These are phyloP conservation scores for Hysterangium stoloniferum DNA, from an alignment of 768 basidiomycete genomes.

Conservation along the genomic window DNA sequence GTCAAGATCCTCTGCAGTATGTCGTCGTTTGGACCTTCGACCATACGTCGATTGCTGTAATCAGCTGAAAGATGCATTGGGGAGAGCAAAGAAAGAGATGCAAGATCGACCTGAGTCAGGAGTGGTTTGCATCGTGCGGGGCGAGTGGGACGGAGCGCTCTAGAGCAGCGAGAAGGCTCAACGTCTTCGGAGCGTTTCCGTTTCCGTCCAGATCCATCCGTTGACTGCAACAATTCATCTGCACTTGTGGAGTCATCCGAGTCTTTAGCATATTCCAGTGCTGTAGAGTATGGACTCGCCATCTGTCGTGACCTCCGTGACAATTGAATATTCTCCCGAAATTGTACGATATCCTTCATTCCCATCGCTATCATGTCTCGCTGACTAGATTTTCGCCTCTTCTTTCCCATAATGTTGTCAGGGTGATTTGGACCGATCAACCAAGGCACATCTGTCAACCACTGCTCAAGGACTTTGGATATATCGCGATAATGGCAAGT, in stretches of 20 bases:
- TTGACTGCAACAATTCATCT: background rate
- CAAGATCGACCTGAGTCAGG: conserved; percentile 1
- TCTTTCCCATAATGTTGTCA: conserved; percentile 16
- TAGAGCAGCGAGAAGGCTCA: background rate
- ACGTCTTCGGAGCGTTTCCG: background rate
- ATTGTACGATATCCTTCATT: conserved; percentile 60
- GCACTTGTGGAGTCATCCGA: conserved; percentile 4
- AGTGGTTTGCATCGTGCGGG: background rate
- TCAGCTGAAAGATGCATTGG: background rate
- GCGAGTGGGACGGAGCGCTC: background rate
- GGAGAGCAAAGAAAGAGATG: conserved; percentile 8
- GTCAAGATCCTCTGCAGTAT: background rate
- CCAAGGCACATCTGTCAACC: conserved; percentile 68
- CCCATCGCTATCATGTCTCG: conserved; percentile 27
- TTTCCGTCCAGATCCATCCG: conserved; percentile 3
- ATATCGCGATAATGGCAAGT: conserved; percentile 64
- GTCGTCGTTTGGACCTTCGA: background rate
- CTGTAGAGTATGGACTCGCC: conserved; percentile 9
- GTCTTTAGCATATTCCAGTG: conserved; percentile 6
- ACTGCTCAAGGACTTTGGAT: conserved; percentile 50
- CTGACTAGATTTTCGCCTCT: conserved; percentile 25
- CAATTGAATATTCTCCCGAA: conserved; percentile 55
- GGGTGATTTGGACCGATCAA: conserved; percentile 23
- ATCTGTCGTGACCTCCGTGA: conserved; percentile 27
- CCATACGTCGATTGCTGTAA: background rate